Evolutionary conservation across 1,284 basidiomycete species (phyloP).

Genomic region (Coniophora puteana): DNA sequence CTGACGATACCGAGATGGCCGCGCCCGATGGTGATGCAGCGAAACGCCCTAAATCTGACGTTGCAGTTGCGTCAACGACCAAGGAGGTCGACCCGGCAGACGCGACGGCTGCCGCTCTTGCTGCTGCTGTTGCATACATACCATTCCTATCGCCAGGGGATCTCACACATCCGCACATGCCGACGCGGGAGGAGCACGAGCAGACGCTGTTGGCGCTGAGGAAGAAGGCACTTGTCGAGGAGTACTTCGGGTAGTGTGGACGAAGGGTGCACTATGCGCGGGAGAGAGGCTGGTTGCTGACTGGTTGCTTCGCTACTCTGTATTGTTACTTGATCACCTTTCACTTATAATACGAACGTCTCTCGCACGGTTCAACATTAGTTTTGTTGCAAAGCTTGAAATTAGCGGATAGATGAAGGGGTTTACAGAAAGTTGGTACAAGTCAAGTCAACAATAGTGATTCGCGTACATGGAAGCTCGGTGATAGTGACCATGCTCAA

Average conservation of each 20-base stretch:
- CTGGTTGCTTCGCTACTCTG: too few relatives aligned
- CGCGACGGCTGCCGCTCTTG: conserved; percentile 43
- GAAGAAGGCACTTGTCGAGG: conserved; percentile 82
- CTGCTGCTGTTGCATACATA: conserved; percentile 66
- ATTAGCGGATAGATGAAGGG: too few relatives aligned
- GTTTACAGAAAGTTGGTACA: too few relatives aligned
- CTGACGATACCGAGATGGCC: conserved; percentile 38
- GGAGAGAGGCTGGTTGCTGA: too few relatives aligned
- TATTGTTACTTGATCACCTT: too few relatives aligned
- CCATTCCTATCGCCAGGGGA: conserved; percentile 72
- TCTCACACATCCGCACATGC: conserved; percentile 73
- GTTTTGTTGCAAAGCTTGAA: too few relatives aligned
- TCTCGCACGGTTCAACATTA: too few relatives aligned
- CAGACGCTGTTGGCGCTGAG: conserved; percentile 69
- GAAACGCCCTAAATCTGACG: conserved; percentile 19
- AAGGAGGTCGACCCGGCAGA: conserved; percentile 26
- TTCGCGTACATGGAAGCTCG: too few relatives aligned
- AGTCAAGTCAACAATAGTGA: too few relatives aligned
- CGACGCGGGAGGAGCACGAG: conserved; percentile 79
- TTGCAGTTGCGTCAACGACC: conserved; percentile 12
- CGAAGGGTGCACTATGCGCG: too few relatives aligned
- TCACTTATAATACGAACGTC: too few relatives aligned
- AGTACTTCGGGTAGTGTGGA: conserved; percentile 63
- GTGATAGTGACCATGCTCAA: too few relatives aligned
- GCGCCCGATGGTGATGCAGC: conserved; percentile 11